Evolutionary conservation across 2,329 filamentous ascomycete genomes (phyloP), one percentile per base, ranked within the genome.

Genomic region (Hymenoscyphus fructigenus): DNA sequence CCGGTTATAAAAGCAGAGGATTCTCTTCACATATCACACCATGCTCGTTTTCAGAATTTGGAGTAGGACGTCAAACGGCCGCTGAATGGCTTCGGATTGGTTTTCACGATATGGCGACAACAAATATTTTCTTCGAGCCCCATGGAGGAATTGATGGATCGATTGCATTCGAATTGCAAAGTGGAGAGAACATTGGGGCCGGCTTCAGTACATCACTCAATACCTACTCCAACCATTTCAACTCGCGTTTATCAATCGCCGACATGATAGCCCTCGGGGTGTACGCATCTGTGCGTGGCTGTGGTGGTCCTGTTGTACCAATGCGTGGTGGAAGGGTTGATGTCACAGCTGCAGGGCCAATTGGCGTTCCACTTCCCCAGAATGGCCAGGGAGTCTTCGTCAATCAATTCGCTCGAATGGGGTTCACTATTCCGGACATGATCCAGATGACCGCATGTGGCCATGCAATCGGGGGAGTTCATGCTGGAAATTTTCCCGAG

Each of bases 61-160:
- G 83, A 0, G 78, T 81, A 1, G 86, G 85, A 57, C 82, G 85
- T 58, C 79, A 83, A 44, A 85, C 84, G 56, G 84, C 86, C 5
- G 85, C 85, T 6, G 85, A 88, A 74, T 88, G 85, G 85, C 75
- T 88, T 53, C 81, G 85, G 36, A 81, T 83, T 2, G 85, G 81
- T 28, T 88, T 88, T 67, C 86, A 88, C 75, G 86, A 88, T 72
- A 85, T 87, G 81, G 78, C 84, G 4, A 85, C 84, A 2, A 81
- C 79, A 34, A 85, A 84, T 69, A 73, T 77, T 14, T 81, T 76
- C 66, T 78, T 76, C 34, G 78, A 79, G 44, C 65, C 69, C 3
- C 64, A 70, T 4, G 86, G 86, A 41, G 86, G 86, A 0, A 66
- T 88, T 44, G 86, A 89, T 69, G 85, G 77, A 15, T 88, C 85